These are phyloP conservation scores for Arabidopsis thaliana DNA, from an alignment of 345 rosid species.

Conservation along the genomic window TAIR10.1 NC_003070.9:5981001-5981500, in stretches of 20 bases:
- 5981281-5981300: conserved; percentile 86
- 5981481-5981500: too few species aligned
- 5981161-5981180: conserved; percentile 77
- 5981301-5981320: conserved; percentile 96
- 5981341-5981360: conserved; percentile 97
- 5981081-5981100: conserved; percentile 82
- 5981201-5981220: conserved; percentile 72
- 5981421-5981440: neutral
- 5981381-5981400: conserved; percentile 38
- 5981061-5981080: conserved; percentile 80
- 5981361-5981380: conserved; percentile 95
- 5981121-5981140: conserved; percentile 93
- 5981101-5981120: conserved; percentile 96
- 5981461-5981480: too few species aligned
- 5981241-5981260: conserved; percentile 86
- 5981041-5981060: conserved; percentile 72
- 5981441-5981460: neutral
- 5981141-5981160: conserved; percentile 95
- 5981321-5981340: conserved; percentile 83
- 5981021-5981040: conserved; percentile 66
- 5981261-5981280: conserved; percentile 66
- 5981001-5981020: conserved; percentile 78
- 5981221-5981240: conserved; percentile 71
- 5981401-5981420: neutral
- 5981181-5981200: conserved; percentile 85